Base-by-base conservation (phyloP, 495 filamentous ascomycete genomes). In the Penicillium canariense region DNA sequence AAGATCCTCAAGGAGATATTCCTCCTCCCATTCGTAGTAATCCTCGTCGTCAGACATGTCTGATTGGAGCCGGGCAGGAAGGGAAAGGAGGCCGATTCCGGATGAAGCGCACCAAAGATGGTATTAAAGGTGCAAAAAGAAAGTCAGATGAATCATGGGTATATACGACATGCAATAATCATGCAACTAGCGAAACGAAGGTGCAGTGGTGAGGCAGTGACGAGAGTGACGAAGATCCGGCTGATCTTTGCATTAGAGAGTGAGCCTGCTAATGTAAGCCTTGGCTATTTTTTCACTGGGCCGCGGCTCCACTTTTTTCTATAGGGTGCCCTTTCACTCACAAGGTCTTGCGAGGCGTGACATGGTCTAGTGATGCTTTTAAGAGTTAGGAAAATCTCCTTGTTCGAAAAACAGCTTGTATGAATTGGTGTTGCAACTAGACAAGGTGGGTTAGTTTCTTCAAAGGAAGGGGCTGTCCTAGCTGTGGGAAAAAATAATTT, bases 11-110 rank as follows among this genome's bases (percentile, higher is more conserved):
- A 70, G 71, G 46, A 69, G 59, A 48, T 72, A 74, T 9, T 77
- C 75, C 18, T 77, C 71, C 40, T 70, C 71, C 42, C 72, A 75
- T 32, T 78, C 73, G 36, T 72, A 75, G 48, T 75, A 77, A 17
- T 79, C 76, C 38, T 80, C 78, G 56, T 78, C 75, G 55, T 80
- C 78, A 42, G 77, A 80, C 76, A 79, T 79, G 45, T 48, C 63
- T 36, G 27, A 56, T 30, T 46, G 22, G 52, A 39, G 17, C 17
- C 34, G 9, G 23, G 15, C 15, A 14, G 26, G 32, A 23, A 27
- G 18, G 32, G 32, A 22, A 55, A 38, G 30, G 38, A 46, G 39
- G 30, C 22, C 26, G 32, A n/a, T 1, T 20, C 5, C 18, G 17
- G 34, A 22, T 4, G 22, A 32, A 46, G 44, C 32, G 22, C 36